phyloP scores from a whole-genome alignment of 306 rosid genomes.

The Begonia masoniana region DNA sequence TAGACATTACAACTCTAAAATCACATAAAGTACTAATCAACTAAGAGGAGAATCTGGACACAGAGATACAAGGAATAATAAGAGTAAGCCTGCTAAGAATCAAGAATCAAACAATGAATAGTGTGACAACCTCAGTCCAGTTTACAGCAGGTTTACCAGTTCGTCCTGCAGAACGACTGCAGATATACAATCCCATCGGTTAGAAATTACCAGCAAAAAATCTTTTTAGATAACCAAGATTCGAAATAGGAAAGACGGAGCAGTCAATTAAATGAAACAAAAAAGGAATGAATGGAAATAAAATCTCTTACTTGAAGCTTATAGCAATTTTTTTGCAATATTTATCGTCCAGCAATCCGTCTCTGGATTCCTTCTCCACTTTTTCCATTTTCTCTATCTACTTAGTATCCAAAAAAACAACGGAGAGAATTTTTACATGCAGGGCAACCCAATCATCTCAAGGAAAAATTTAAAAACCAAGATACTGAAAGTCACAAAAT shows the following conservation, averaged over 20 bases:
- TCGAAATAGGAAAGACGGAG: too few species aligned
- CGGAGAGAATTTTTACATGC: too few species aligned
- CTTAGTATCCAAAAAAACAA: slow-evolving; percentile 2
- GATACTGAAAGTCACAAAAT: background rate
- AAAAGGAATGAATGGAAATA: slow-evolving; percentile 3
- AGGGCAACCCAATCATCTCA: background rate
- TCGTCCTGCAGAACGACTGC: slow-evolving; percentile 77
- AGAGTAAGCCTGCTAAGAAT: background rate
- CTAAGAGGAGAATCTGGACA: background rate
- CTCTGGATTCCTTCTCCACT: slow-evolving; percentile 30
- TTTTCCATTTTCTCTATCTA: slow-evolving; percentile 80
- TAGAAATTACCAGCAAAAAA: background rate
- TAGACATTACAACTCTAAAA: slow-evolving; percentile 3
- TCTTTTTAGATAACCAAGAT: too few species aligned
- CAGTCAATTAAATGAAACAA: background rate
- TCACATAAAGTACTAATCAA: background rate
- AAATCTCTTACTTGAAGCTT: slow-evolving; percentile 50
- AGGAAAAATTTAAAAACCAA: background rate
- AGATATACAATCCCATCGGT: slow-evolving; percentile 11
- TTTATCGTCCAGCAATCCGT: slow-evolving; percentile 24
- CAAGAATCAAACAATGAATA: slow-evolving; percentile 7
- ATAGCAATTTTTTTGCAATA: slow-evolving; percentile 44
- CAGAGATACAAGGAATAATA: slow-evolving; percentile 2
- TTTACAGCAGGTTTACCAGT: slow-evolving; percentile 80
- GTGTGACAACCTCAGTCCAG: slow-evolving; percentile 56